Base-by-base conservation (phyloP, 768 basidiomycete genomes). In the Leccinum imitatum region DNA sequence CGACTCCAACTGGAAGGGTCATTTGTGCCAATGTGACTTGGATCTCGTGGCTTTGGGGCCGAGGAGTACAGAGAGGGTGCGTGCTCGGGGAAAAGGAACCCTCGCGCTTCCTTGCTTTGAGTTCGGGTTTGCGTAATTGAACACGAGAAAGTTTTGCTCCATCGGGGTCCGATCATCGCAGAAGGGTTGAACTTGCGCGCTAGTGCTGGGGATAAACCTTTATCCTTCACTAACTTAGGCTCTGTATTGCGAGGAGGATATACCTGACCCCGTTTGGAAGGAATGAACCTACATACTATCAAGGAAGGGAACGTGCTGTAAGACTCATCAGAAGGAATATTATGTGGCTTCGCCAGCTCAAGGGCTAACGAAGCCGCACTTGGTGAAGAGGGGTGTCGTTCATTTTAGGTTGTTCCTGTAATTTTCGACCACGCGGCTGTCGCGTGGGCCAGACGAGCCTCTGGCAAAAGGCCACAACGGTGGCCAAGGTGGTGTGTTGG, bases 81-180 rank as follows among this genome's bases (percentile, higher is more conserved):
- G 15, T 17, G 17, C 54, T 59, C 59, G 63, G 17, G 51, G 10
- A 21, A 6, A 30, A 25, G 47, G 47, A 35, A 27, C 51, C 39
- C 17, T 48, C 30, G 27, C n/a, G 8, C 46, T 59, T 31, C 61
- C 33, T 13, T 54, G 55, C 48, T 51, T 14, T 50, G n/a, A n/a
- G 33, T 37, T 46, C 44, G 44, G 10, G 55, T 30, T 53, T 21
- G 33, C 53, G 35, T 53, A 53, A 35, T 10, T 13, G 21, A 25
- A 4, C 13, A 37, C 63, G 62, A 58, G 59, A 46, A 48, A 0
- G 0, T 30, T 0, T 23, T 68, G 21, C 67, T 56, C 54, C 37
- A 46, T 65, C 41, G 57, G 19, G 17, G 17, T 25, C 62, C 65
- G 65, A 64, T 53, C 8, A 58, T 33, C 65, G 65, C 56, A 51